phyloP scores from a whole-genome alignment of 495 filamentous ascomycete species.

The Aspergillus coremiiformis region DNA sequence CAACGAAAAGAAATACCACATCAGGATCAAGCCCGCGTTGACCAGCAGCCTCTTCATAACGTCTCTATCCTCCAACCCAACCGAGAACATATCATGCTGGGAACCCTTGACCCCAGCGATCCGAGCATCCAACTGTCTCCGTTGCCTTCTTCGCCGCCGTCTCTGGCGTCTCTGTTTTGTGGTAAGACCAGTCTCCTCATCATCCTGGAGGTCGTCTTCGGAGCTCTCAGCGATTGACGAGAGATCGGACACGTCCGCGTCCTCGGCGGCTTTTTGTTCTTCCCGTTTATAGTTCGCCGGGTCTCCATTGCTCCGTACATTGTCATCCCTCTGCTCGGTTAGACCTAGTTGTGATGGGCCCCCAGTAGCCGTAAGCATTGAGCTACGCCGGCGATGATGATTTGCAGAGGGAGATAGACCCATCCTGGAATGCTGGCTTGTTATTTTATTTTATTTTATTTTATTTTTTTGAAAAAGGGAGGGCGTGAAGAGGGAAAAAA shows the following conservation, averaged over 20 bases:
- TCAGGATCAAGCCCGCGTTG: constrained; percentile 68
- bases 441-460: too few relatives aligned
- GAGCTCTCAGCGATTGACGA: constrained; percentile 47
- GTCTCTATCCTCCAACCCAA: constrained; percentile 51
- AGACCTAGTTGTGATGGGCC: constrained; percentile 33
- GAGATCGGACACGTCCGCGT: constrained; percentile 42
- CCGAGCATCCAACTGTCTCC: constrained; percentile 66
- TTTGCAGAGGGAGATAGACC: constrained; percentile 27
- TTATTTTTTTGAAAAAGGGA: neutral
- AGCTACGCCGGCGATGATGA: constrained; percentile 56
- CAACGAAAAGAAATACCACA: constrained; percentile 94
- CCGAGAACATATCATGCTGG: constrained; percentile 30
- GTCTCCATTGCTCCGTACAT: constrained; percentile 25
- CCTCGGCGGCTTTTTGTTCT: constrained; percentile 32
- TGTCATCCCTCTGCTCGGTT: constrained; percentile 43
- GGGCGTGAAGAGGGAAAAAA: neutral
- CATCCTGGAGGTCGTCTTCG: constrained; percentile 72
- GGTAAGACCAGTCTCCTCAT: constrained; percentile 85
- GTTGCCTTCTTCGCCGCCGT: constrained; percentile 54
- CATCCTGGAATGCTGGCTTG: constrained; percentile 17
- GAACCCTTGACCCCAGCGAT: constrained; percentile 48
- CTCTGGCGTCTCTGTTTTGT: constrained; percentile 59
- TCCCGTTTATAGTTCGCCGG: constrained; percentile 26
- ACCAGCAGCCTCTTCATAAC: constrained; percentile 59
- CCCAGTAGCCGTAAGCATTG: constrained; percentile 40